phyloP scores from a whole-genome alignment of 345 rosid genomes.

The Passiflora organensis region DNA sequence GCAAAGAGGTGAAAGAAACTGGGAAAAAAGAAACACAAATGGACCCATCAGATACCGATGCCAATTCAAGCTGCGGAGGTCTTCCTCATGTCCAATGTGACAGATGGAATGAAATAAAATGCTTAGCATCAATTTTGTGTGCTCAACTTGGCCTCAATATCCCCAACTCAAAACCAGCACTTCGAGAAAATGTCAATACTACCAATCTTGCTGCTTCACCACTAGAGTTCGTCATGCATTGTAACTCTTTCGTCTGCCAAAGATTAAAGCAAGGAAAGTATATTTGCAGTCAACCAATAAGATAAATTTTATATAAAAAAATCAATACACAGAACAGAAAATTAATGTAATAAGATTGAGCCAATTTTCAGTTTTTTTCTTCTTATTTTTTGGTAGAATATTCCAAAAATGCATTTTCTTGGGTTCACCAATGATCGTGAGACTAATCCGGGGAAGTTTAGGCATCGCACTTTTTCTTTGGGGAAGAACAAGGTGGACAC shows the following conservation, averaged over 20 bases:
- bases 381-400: no score
- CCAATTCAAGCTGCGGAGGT: background rate
- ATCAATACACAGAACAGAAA: no score
- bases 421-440: no score
- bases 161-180: no score
- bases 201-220: slow-evolving; percentile 7
- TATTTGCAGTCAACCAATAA: background rate
- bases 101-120: background rate
- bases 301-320: no score
- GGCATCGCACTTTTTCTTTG: no score
- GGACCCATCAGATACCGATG: background rate
- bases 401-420: no score
- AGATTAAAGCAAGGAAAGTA: slow-evolving; percentile 1
- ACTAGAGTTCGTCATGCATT: slow-evolving; percentile 49
- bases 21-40: background rate
- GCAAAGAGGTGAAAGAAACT: background rate
- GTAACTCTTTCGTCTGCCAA: slow-evolving; percentile 27
- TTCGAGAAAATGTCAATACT: background rate
- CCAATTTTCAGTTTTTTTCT: no score
- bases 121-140: background rate
- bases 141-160: no score
- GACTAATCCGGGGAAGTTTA: no score
- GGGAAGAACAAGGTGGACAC: no score
- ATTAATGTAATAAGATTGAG: background rate
- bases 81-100: no score